Percentiles rank a stretch among this genome's conserved stretches.
Conservation (phyloP, 75 land plant genomes). For the Pinus tabuliformis region DNA sequence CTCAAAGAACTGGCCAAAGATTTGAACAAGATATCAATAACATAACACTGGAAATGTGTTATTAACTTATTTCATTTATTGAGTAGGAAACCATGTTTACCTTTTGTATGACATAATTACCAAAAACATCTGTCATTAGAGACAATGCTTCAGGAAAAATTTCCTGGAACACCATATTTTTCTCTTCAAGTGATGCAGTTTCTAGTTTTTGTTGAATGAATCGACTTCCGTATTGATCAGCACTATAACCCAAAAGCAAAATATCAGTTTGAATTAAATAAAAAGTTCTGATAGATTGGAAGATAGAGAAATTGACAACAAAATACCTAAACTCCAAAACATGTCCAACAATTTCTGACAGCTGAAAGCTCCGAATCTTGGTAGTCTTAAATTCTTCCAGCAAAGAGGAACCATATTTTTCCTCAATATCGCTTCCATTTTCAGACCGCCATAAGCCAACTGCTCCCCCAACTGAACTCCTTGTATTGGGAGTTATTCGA, state of each 20-base stretch:
- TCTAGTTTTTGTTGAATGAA: constrained; percentile 99
- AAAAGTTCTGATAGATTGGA: background rate
- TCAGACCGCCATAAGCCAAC: constrained; percentile 69
- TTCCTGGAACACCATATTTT: constrained; percentile 84
- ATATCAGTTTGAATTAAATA: constrained; percentile 2
- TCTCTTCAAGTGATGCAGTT: constrained; percentile 70
- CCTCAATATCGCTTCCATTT: constrained; percentile 50
- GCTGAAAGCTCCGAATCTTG: constrained; percentile 70
- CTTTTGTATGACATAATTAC: constrained; percentile 99
- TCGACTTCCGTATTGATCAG: constrained; percentile 98
- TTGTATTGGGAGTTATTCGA: constrained; percentile 32
- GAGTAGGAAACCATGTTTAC: constrained; percentile 26
- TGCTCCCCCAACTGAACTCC: constrained; percentile 27
- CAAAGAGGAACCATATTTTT: constrained; percentile 53
- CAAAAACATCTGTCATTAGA: constrained; percentile 98
- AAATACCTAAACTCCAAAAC: constrained; percentile 93
- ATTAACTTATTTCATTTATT: background rate
- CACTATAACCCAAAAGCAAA: constrained; percentile 34
- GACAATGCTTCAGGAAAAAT: constrained; percentile 87
- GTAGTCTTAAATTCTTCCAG: constrained; percentile 90
- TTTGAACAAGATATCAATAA: too few species aligned
- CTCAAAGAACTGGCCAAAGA: constrained; percentile 78
- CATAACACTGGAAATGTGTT: background rate
- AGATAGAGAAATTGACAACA: background rate
- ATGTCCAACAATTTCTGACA: constrained; percentile 89